Conservation (phyloP, 2,329 filamentous ascomycete genomes). For the Furcasterigmium furcatum region DNA sequence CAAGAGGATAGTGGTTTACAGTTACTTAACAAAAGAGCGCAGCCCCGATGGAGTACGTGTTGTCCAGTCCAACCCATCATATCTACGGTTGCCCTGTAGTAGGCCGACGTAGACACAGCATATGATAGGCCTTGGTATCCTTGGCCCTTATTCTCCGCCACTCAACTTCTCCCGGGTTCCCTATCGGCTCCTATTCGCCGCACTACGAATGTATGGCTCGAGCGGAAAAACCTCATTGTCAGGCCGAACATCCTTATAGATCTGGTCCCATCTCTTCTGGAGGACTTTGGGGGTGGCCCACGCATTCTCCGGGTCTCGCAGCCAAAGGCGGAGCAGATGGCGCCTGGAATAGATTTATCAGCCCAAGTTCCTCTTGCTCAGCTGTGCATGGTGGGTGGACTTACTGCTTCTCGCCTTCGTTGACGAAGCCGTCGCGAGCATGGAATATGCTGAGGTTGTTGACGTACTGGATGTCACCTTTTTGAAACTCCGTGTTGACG, state of each 20-base stretch:
- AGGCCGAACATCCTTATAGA: conserved; percentile 49
- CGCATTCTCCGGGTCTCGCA: conserved; percentile 43
- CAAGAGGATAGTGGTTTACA: too few species aligned
- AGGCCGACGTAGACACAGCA: too few species aligned
- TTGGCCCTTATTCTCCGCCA: too few species aligned
- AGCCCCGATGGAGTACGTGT: too few species aligned
- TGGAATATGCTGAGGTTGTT: conserved; percentile 56
- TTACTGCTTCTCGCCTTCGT: conserved; percentile 39
- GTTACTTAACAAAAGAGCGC: too few species aligned
- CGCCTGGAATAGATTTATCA: conserved; percentile 26
- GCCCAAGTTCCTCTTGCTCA: too few species aligned
- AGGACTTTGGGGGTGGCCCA: conserved; percentile 44
- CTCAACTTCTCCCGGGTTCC: too few species aligned
- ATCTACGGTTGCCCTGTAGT: too few species aligned
- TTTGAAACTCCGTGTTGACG: conserved; percentile 40
- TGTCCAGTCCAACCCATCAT: too few species aligned
- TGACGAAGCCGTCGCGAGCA: conserved; percentile 44
- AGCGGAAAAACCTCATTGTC: conserved; percentile 54
- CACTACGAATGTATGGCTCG: conserved; percentile 36
- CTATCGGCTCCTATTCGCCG: conserved; percentile 9
- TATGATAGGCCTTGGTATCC: too few species aligned
- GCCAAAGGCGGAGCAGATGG: conserved; percentile 47
- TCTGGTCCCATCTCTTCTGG: conserved; percentile 44
- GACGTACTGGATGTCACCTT: conserved; percentile 50
- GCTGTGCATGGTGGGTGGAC: conserved; percentile 14